These are phyloP conservation scores for Pythium sukuiense DNA, from an alignment of 352 stramenopile species.

Conservation along the genomic window DNA sequence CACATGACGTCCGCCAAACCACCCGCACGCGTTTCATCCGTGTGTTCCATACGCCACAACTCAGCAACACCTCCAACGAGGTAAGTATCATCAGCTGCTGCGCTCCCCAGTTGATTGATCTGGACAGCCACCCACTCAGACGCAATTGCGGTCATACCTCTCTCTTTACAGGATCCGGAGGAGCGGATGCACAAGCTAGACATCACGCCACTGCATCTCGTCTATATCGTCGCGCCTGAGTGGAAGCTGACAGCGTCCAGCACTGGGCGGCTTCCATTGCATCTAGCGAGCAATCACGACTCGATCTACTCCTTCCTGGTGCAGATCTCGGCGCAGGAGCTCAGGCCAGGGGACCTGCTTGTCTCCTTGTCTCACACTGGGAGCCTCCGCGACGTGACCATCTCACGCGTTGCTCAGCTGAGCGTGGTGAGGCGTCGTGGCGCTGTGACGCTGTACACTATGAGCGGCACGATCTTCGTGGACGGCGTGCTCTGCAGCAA, in stretches of 20 bases:
- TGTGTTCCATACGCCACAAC: constrained; percentile 16
- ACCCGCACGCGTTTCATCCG: constrained; percentile 15
- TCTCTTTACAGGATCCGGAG: constrained; percentile 22
- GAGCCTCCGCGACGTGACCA: not conserved
- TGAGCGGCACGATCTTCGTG: constrained; percentile 64
- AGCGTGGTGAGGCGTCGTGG: constrained; percentile 24
- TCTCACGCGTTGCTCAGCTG: constrained; percentile 35
- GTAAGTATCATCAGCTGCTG: constrained; percentile 9
- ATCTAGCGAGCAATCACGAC: not conserved
- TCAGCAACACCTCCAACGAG: not conserved
- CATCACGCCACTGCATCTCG: constrained; percentile 22
- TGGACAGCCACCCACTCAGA: not conserved
- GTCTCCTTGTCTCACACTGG: constrained; percentile 22
- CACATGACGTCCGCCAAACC: constrained; percentile 39
- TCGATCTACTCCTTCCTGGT: constrained; percentile 23
- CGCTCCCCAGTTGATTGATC: constrained; percentile 1
- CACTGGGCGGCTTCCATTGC: not conserved
- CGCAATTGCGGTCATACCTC: constrained; percentile 2
- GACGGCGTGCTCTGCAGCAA: constrained; percentile 74
- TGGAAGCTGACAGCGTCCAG: not conserved
- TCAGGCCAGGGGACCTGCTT: constrained; percentile 49
- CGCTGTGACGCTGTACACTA: constrained; percentile 66
- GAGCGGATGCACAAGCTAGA: not conserved
- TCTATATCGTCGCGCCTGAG: constrained; percentile 22
- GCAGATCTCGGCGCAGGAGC: constrained; percentile 50